Conservation (phyloP, 2,329 filamentous ascomycete species). For the Pseudogymnoascus destructans region DNA sequence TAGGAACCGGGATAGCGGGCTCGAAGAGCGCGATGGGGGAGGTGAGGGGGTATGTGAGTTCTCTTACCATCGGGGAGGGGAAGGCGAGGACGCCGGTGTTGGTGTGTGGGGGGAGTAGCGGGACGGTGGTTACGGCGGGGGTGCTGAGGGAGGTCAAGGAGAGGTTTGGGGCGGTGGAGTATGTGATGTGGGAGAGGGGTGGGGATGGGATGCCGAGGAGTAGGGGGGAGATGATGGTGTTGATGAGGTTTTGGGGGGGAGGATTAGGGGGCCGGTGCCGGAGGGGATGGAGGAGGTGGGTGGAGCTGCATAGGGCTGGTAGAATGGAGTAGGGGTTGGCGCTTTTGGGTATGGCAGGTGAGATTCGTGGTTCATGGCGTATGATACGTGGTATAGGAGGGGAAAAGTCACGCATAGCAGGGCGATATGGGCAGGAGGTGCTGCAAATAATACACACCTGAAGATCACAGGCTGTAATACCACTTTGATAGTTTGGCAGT, state of each 20-base stretch:
- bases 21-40: constrained; percentile 34
- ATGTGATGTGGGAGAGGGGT: constrained; percentile 53
- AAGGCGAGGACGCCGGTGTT: constrained; percentile 53
- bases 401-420: background rate
- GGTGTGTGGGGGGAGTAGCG: constrained; percentile 41
- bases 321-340: background rate
- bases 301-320: background rate
- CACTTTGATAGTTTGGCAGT: background rate
- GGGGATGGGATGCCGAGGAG: constrained; percentile 74
- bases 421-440: background rate
- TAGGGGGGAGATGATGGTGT: constrained; percentile 74
- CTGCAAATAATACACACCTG: background rate
- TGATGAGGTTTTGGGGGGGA: constrained; percentile 73
- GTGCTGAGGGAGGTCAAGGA: constrained; percentile 50
- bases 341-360: background rate
- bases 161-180: constrained; percentile 53
- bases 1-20: constrained; percentile 46
- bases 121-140: constrained; percentile 45
- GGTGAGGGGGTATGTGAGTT: constrained; percentile 8
- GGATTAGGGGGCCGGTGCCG: constrained; percentile 42
- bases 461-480: background rate
- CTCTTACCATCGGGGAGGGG: constrained; percentile 29
- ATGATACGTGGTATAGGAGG: too few relatives aligned
- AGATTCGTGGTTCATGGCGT: background rate
- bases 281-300: constrained; percentile 37